Percentiles rank a stretch among this genome's conserved stretches.
These are phyloP conservation scores for Trichoderma sp. DNA, from an alignment of 2,329 filamentous ascomycete species.

Conservation along the genomic window DNA sequence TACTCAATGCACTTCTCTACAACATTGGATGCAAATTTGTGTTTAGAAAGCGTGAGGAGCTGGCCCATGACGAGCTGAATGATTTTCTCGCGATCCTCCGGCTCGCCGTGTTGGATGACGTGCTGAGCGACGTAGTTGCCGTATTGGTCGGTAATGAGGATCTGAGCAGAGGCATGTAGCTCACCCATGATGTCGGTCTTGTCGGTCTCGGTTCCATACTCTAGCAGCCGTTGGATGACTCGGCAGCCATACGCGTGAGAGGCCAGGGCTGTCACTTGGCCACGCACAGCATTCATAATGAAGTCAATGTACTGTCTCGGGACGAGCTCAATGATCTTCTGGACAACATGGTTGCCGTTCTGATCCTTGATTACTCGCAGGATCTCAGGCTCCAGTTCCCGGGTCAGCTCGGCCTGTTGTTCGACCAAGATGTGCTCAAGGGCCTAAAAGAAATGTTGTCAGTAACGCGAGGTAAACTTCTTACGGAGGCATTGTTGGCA, in stretches of 20 bases:
- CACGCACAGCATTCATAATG: slow-evolving; percentile 76
- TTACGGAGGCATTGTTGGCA: background rate
- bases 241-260: slow-evolving; percentile 85
- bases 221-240: slow-evolving; percentile 88
- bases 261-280: slow-evolving; percentile 70
- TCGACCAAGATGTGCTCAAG: slow-evolving; percentile 88
- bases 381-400: slow-evolving; percentile 75
- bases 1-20: slow-evolving; percentile 86
- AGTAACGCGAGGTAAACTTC: background rate
- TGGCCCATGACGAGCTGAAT: slow-evolving; percentile 70
- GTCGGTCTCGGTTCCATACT: slow-evolving; percentile 71
- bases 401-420: slow-evolving; percentile 79
- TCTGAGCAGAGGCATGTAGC: slow-evolving; percentile 67
- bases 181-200: slow-evolving; percentile 72
- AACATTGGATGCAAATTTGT: slow-evolving; percentile 96
- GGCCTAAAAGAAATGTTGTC: slow-evolving; percentile 51
- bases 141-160: slow-evolving; percentile 79
- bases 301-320: slow-evolving; percentile 77
- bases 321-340: slow-evolving; percentile 83
- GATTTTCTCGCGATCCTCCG: slow-evolving; percentile 68
- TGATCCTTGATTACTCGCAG: slow-evolving; percentile 77
- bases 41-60: slow-evolving; percentile 75
- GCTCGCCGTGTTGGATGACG: slow-evolving; percentile 74
- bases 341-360: slow-evolving; percentile 95
- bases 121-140: slow-evolving; percentile 97